Base-by-base conservation (phyloP, 805 yeast species). In the Lipomyces starkeyi region DNA sequence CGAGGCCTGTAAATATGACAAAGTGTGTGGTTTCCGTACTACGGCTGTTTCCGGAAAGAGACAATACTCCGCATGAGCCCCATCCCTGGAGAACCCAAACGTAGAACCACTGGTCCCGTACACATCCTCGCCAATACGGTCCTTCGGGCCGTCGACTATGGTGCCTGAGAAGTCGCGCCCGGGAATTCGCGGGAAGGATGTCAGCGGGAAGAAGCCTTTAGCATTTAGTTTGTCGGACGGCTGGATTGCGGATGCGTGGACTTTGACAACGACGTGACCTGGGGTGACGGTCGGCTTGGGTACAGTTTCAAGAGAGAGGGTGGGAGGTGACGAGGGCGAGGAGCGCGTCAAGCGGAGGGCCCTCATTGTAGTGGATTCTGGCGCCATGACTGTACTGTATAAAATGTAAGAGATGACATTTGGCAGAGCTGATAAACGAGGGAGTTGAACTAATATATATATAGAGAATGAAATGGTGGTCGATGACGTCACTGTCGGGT, bases 161-260 rank as follows among this genome's bases (percentile, higher is more conserved):
- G 35, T 54, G 20, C 58, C 58, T 2, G 58, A 27, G 17, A n/a
- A 54, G 11, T 54, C 58, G 9, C 58, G 58, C 3, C 58, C 58
- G 9, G 32, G 58, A n/a, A 54, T 32, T 17, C 58, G 58, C 8
- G 58, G 58, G 20, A n/a, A 54, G 13, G 58, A 13, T 17, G 58
- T 54, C 8, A 14, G 6, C 17, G 20, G 20, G 58, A 54, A 54
- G 2, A 5, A 5, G 4, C 58, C 58, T 29, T 27, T 29, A 17
- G 58, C 29, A 14, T 54, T 54, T 17, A 54, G 17, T 27, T 2
- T 32, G 20, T 54, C 58, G 11, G 35, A 29, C 20, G 58, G 58
- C 14, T 54, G 32, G 25, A 54, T 20, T 17, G 58, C 58, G n/a
- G 58, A 29, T 6, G 58, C 58, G 17, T 54, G 35, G 11, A 54